Percentiles rank a stretch among this genome's conserved stretches.
phyloP scores from a whole-genome alignment of 805 yeast species.

The Barnettozyma salicaria region DNA sequence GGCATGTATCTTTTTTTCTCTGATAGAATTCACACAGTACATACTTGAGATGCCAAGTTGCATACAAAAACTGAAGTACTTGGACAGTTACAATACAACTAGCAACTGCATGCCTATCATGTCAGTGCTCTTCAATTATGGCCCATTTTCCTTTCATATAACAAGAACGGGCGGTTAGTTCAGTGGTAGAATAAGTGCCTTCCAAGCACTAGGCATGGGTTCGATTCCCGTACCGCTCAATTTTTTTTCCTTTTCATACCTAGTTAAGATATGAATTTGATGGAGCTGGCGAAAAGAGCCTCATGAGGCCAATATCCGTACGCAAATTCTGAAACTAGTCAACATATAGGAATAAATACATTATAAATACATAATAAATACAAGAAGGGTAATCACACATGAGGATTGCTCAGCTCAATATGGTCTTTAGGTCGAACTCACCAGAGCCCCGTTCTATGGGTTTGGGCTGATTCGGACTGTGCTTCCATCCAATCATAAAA shows the following conservation, averaged over 20 bases:
- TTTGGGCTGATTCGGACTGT: slow-evolving; percentile 59
- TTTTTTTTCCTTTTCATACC: slow-evolving; percentile 22
- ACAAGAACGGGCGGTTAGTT: slow-evolving; percentile 64
- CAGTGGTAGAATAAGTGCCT: slow-evolving; percentile 87
- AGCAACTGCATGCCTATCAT: too few relatives aligned
- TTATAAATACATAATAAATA: slow-evolving; percentile 1
- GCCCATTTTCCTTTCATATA: neutral
- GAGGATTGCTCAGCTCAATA: slow-evolving; percentile 31
- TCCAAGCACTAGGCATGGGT: slow-evolving; percentile 90
- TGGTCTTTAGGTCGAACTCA: slow-evolving; percentile 61
- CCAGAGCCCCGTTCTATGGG: slow-evolving; percentile 73
- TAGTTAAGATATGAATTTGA: too few relatives aligned
- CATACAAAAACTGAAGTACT: too few relatives aligned
- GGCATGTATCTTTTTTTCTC: too few relatives aligned
- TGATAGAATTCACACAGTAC: too few relatives aligned
- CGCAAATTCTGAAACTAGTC: neutral
- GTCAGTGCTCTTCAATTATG: too few relatives aligned
- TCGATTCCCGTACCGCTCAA: slow-evolving; percentile 87
- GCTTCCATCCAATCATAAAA: slow-evolving; percentile 88
- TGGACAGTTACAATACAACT: too few relatives aligned
- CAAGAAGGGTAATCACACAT: too few relatives aligned
- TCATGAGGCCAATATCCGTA: neutral
- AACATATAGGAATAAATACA: slow-evolving; percentile 1
- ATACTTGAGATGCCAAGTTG: too few relatives aligned
- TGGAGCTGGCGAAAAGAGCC: neutral